Base-by-base conservation (phyloP, 495 filamentous ascomycete species). In the Penicillium macrosclerotiorum region DNA sequence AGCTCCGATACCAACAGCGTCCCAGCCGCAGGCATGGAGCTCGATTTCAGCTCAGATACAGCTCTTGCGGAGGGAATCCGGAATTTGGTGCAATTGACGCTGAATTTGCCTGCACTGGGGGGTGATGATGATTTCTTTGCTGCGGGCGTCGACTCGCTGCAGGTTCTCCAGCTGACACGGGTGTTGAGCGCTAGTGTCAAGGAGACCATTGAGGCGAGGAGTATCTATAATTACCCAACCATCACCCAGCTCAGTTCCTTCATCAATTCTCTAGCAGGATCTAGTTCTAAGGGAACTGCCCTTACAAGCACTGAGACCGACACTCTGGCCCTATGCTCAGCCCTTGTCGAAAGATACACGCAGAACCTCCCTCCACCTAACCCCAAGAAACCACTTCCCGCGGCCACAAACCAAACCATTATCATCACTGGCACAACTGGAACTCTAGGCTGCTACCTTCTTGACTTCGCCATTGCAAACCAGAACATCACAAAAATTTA, bases 391-490 rank as follows among this genome's bases (percentile, higher is more conserved):
- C 34, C 23, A 25, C 25, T 36, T 14, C 29, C 41, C 30, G 18
- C 11, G 12, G 14, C 24, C 12, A 39, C 34, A 9, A 31, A 34
- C 13, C 50, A 52, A 22, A 57, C 51, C 4, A 50, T 71, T 0
- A 43, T 83, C 14, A 61, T 85, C 9, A 85, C 79, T 1, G 80
- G 81, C 24, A 72, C 75, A 0, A 84, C 81, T 1, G 81, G 80
- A 17, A 68, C 69, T n/a, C 49, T 86, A 5, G 81, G 82, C 4
- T 76, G 71, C 1, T 80, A 82, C 53, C 61, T 84, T 45, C 59
- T 84, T 1, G 67, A 76, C 45, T 27, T 59, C 3, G 65, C 79
- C 12, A 40, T 68, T 0, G 61, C 68, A 0, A 37, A 46, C 37
- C 8, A 35, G 1, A 40, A 43, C 5, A 69, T 84, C 8, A 50